Evolutionary conservation across 2,329 filamentous ascomycete species (phyloP), one percentile per base, ranked within the genome.

Genomic region (Coleophoma cylindrospora): DNA sequence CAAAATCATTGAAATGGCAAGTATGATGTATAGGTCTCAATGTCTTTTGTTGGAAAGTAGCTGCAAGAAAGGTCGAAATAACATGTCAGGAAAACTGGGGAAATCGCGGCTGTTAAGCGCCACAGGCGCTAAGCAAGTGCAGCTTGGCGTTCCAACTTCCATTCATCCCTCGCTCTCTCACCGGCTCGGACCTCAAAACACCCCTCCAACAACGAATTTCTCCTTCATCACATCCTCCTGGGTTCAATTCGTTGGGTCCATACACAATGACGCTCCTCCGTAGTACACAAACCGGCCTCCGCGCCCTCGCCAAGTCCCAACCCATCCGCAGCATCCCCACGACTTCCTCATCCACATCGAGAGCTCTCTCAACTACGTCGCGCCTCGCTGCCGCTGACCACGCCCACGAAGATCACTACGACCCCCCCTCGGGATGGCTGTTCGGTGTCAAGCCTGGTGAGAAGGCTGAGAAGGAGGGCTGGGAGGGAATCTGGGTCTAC

Each of bases 391-490:
- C 44, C 3, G 61, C 61, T 33, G 60, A 56, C 27, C 56, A 62
- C 43, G 61, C 54, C 21, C 60, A 64, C 48, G 61, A 61, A 43
- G 56, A 59, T 60, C 87, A 91, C 68, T 99, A 91, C 72, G 94
- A 99, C 61, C 84, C 91, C 44, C 92, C 94, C 3, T 80, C 77
- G 50, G 94, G 94, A 63, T 96, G 91, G 89, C 83, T 99, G 63
- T 96, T 89, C 70, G 91, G 91, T 59, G 81, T 96, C 63, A 91
- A 91, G 77, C 94, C 94, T 34, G 91, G 91, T 56, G 89, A 96
- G 82, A 95, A 96, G 78, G 84, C 89, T 67, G 83, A 95, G 80
- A 88, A 90, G 70, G 94, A 99, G 75, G 94, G 92, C 47, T 99
- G 94, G 94, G 94, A 99, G 79, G 83, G 78, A 59, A 73, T 91